Percentiles rank a stretch among this genome's conserved stretches.
These are phyloP conservation scores for Avena sativa DNA, from an alignment of 176 grass and related monocot genomes.

Conservation along the genomic window DNA sequence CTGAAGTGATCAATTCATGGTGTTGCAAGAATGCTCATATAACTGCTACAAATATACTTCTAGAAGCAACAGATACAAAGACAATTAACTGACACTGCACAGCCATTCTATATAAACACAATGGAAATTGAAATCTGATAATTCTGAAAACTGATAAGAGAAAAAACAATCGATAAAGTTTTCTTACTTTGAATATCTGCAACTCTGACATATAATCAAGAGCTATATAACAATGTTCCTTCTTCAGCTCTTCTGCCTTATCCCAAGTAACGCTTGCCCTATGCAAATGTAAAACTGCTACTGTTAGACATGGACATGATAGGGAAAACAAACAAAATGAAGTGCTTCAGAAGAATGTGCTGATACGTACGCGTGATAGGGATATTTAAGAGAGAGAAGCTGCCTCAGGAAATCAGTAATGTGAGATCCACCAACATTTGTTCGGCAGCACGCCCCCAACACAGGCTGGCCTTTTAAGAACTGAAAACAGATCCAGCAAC, in stretches of 20 bases:
- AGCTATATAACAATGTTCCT: slow-evolving; percentile 91
- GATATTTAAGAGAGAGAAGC: slow-evolving; percentile 96
- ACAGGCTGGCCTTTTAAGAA: slow-evolving; percentile 92
- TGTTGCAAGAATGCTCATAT: slow-evolving; percentile 35
- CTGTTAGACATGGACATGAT: slow-evolving; percentile 25
- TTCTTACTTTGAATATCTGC: slow-evolving; percentile 80
- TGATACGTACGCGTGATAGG: slow-evolving; percentile 79
- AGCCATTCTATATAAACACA: neutral
- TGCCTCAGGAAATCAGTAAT: slow-evolving; percentile 95
- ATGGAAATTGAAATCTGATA: slow-evolving; percentile 7
- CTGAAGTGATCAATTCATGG: slow-evolving; percentile 41
- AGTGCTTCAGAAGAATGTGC: slow-evolving; percentile 43
- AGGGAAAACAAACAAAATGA: slow-evolving; percentile 31
- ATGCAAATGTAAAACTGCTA: slow-evolving; percentile 45
- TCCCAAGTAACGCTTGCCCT: slow-evolving; percentile 95
- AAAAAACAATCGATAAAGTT: slow-evolving; percentile 25
- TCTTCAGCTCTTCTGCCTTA: slow-evolving; percentile 95
- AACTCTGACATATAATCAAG: slow-evolving; percentile 79
- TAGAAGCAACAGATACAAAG: slow-evolving; percentile 14
- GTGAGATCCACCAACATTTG: slow-evolving; percentile 88
- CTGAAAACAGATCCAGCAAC: slow-evolving; percentile 56
- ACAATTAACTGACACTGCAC: slow-evolving; percentile 4
- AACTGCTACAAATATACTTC: slow-evolving; percentile 22
- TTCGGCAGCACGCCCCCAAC: slow-evolving; percentile 81
- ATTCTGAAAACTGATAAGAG: slow-evolving; percentile 22